These are phyloP conservation scores for Fabrea salina DNA, from an alignment of 169 alveolate genomes.

Conservation along the genomic window DNA sequence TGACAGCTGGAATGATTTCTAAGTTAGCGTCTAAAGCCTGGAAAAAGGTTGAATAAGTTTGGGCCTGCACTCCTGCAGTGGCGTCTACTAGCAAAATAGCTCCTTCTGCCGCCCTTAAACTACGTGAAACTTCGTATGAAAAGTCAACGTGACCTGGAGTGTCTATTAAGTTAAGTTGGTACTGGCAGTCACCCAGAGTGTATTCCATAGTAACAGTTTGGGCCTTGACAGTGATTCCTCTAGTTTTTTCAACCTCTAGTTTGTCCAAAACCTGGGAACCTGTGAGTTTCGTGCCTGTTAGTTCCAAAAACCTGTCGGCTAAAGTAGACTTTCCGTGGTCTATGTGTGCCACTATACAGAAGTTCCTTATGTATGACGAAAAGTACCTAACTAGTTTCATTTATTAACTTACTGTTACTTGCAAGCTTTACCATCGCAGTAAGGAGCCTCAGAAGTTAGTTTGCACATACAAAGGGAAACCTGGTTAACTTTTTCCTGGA, in stretches of 20 bases:
- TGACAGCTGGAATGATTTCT: slow-evolving; percentile 91
- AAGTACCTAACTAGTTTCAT: neutral
- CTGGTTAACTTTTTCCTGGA: slow-evolving; percentile 1
- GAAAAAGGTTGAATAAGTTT: slow-evolving; percentile 87
- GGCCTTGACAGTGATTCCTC: slow-evolving; percentile 91
- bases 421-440: slow-evolving; percentile 40
- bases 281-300: slow-evolving; percentile 58
- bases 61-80: slow-evolving; percentile 92
- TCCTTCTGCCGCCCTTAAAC: slow-evolving; percentile 93
- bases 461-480: slow-evolving; percentile 40
- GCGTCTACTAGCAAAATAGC: slow-evolving; percentile 92
- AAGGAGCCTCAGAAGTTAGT: slow-evolving; percentile 29
- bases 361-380: slow-evolving; percentile 89
- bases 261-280: slow-evolving; percentile 80
- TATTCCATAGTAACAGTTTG: slow-evolving; percentile 73
- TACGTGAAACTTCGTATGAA: slow-evolving; percentile 91
- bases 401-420: neutral
- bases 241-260: slow-evolving; percentile 89
- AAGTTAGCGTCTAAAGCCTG: slow-evolving; percentile 83
- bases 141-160: slow-evolving; percentile 96
- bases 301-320: slow-evolving; percentile 90
- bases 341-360: slow-evolving; percentile 95
- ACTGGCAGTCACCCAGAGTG: slow-evolving; percentile 71
- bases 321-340: slow-evolving; percentile 95
- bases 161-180: slow-evolving; percentile 93